Evolutionary conservation across 1,284 basidiomycete species (phyloP), one percentile per base, ranked within the genome.

Genomic region (Cystobasidium pallidum): DNA sequence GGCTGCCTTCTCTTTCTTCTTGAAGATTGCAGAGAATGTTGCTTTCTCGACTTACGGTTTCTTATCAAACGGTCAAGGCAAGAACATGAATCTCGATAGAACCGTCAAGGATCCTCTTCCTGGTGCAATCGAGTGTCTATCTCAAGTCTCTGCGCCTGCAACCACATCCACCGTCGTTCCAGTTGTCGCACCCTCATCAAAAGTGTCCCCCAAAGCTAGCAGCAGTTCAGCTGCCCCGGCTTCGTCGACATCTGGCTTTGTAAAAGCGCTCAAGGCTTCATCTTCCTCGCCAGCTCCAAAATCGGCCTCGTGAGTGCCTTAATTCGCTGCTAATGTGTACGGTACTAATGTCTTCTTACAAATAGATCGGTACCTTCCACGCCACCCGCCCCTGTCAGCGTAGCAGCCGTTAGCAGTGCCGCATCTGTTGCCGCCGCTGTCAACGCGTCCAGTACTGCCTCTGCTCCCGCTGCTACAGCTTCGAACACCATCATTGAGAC

Each of bases 1-100:
- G 2, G 52, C 55, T 28, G 43, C 54, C 24, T 74, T 52, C 51
- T 26, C 47, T 2, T 76, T 75, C 39, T 30, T 39, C 28, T 47
- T 77, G n/a, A 57, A 66, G 47, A 54, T 77, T n/a, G 70, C 59
- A 0, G 47, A 68, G 47, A 70, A 71, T 28, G 63, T 64, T 32
- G 21, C 41, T 3, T 43, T 30, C 30, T 47, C 75, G 64, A 70
- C 73, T 15, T 75, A 73, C 45, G 76, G 71, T 17, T 77, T 77
- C 73, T 61, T 77, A 7, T 73, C 75, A 1, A 74, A 77, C 57
- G 76, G 75, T n/a, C 66, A 71, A 28, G 76, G 76, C 66, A 77
- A 77, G 67, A 72, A 74, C 57, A 66, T 77, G 19, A 73, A 73
- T 51, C 74, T 77, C 26, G 36, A 70, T 3, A 66, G 76, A 34